Evolutionary conservation across 129 eudicot genomes (phyloP).

Genomic region (Lonicera japonica): DNA sequence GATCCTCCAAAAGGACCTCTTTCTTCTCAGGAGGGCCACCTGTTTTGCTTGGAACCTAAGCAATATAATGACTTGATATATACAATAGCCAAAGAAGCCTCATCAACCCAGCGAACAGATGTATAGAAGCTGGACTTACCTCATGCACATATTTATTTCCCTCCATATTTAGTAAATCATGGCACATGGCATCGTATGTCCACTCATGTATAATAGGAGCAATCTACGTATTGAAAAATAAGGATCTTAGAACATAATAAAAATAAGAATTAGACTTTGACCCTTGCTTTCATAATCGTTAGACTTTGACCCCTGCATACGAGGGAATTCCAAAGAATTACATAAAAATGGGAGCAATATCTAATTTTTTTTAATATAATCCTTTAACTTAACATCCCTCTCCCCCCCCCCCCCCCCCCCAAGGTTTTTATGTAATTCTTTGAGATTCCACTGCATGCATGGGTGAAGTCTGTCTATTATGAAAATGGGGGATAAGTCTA

Average conservation of each 20-base stretch:
- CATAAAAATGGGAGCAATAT: too few species aligned
- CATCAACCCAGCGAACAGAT: slow-evolving; percentile 1
- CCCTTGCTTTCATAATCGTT: too few species aligned
- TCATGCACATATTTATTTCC: slow-evolving; percentile 94
- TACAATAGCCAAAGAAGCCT: slow-evolving; percentile 18
- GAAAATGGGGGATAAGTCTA: too few species aligned
- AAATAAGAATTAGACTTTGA: too few species aligned
- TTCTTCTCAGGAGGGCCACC: slow-evolving; percentile 86
- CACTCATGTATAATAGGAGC: slow-evolving; percentile 96
- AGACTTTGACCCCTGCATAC: too few species aligned
- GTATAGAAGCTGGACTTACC: slow-evolving; percentile 38
- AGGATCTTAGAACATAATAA: slow-evolving; percentile 1
- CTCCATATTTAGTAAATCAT: slow-evolving; percentile 76
- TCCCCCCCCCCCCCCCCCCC: too few species aligned
- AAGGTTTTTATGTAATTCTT: too few species aligned
- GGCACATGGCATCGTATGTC: slow-evolving; percentile 99
- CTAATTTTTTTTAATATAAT: too few species aligned
- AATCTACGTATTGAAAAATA: slow-evolving; percentile 38
- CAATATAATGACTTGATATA: slow-evolving; percentile 24
- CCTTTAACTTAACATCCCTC: too few species aligned
- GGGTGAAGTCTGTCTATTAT: too few species aligned
- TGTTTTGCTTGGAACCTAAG: slow-evolving; percentile 81
- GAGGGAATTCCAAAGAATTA: too few species aligned
- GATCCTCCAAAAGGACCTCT: slow-evolving; percentile 93
- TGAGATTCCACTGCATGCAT: too few species aligned